Conservation (phyloP, 1,284 basidiomycete species). For the Anthracocystis walkeri region DNA sequence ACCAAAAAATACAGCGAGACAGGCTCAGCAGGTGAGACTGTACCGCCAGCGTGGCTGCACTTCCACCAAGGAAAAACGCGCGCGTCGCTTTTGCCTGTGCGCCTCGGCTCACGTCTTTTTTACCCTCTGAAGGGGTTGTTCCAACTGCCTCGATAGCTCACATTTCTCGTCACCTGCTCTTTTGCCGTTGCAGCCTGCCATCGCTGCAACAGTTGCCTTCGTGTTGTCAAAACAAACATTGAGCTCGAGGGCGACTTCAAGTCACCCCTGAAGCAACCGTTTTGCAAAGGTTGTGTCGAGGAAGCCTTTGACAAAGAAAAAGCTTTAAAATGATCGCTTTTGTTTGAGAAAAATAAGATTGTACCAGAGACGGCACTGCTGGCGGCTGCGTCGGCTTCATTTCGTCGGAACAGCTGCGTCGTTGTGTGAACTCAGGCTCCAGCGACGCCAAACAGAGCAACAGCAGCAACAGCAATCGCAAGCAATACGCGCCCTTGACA, state of each 20-base stretch:
- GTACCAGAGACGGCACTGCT: too few species aligned
- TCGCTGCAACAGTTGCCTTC: background rate
- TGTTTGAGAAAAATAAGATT: too few species aligned
- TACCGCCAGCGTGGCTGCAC: constrained; percentile 25
- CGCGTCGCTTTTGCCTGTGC: constrained; percentile 2
- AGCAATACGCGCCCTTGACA: too few species aligned
- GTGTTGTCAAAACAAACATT: constrained; percentile 6
- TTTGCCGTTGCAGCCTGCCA: background rate
- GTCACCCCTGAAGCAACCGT: too few species aligned
- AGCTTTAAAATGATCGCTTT: too few species aligned
- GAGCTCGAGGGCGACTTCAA: background rate
- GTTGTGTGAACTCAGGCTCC: too few species aligned
- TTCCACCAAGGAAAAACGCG: background rate
- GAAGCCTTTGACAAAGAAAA: too few species aligned
- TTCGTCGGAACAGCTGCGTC: too few species aligned
- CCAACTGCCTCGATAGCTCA: constrained; percentile 21
- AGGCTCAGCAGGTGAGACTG: background rate
- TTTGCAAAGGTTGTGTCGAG: too few species aligned
- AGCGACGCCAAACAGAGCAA: too few species aligned
- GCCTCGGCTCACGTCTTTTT: background rate
- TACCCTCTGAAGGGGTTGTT: background rate
- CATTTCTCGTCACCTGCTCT: constrained; percentile 16
- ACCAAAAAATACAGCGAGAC: background rate
- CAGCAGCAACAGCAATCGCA: too few species aligned
- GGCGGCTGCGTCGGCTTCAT: too few species aligned